These are phyloP conservation scores for Thraustochytrium striatum DNA, from an alignment of 352 stramenopile species.

Conservation along the genomic window DNA sequence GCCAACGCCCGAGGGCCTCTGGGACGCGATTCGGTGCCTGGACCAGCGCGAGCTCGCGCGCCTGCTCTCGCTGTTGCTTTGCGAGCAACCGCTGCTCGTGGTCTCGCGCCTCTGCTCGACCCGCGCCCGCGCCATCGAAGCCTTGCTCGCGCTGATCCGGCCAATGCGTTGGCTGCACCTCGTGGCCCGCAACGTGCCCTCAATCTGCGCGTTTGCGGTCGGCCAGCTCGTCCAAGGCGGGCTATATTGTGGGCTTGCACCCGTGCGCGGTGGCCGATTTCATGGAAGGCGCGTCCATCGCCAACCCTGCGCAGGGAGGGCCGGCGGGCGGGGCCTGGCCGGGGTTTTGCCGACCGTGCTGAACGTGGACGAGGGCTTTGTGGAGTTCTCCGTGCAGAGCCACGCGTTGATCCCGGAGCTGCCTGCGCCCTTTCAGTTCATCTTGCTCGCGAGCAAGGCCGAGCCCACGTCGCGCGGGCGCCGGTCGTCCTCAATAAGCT, in stretches of 20 bases:
- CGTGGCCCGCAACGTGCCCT: slow-evolving; percentile 13
- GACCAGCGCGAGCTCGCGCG: not conserved
- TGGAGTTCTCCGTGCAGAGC: slow-evolving; percentile 1
- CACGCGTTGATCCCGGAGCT: not conserved
- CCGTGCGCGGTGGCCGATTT: slow-evolving; percentile 17
- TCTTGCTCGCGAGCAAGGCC: not conserved
- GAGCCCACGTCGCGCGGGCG: not conserved
- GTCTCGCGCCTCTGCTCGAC: not conserved
- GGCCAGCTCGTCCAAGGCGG: not conserved
- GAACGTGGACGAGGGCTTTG: slow-evolving; percentile 25
- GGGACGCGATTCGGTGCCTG: slow-evolving; percentile 13
- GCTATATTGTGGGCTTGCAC: slow-evolving; percentile 23
- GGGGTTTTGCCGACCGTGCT: not conserved
- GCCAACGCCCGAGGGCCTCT: slow-evolving; percentile 10
- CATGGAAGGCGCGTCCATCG: not conserved
- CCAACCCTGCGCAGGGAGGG: not conserved
- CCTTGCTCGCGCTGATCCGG: slow-evolving; percentile 21
- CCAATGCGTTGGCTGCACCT: slow-evolving; percentile 14
- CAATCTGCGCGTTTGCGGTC: not conserved
- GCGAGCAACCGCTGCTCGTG: slow-evolving; percentile 19
- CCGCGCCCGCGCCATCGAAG: slow-evolving; percentile 28
- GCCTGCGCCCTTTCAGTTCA: not conserved
- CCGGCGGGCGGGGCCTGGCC: not conserved
- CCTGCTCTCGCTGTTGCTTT: slow-evolving; percentile 10
- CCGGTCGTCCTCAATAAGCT: not conserved